Evolutionary conservation across 2,329 filamentous ascomycete genomes (phyloP).

Genomic region (Aspergillus sp.): DNA sequence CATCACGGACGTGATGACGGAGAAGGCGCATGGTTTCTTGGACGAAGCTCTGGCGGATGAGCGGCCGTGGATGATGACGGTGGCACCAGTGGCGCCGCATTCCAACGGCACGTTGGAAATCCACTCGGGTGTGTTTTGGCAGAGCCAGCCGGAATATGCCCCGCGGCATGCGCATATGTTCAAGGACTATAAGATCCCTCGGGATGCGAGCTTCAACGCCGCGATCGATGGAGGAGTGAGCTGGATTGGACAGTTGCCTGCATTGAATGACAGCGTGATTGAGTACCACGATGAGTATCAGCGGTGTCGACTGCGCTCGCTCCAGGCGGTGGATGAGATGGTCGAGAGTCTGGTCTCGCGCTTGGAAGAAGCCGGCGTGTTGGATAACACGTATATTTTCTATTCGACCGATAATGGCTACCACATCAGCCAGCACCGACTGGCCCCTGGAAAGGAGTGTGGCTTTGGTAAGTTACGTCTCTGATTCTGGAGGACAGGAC

Average conservation of each 20-base stretch:
- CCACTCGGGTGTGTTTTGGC: slow-evolving; percentile 18
- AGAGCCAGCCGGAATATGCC: slow-evolving; percentile 35
- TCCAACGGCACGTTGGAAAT: slow-evolving; percentile 39
- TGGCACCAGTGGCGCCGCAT: slow-evolving; percentile 67
- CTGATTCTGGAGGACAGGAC: background rate
- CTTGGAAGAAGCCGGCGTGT: slow-evolving; percentile 39
- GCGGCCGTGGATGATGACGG: slow-evolving; percentile 64
- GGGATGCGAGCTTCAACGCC: slow-evolving; percentile 62
- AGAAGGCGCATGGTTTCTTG: slow-evolving; percentile 58
- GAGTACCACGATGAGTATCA: slow-evolving; percentile 54
- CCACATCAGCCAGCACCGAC: slow-evolving; percentile 58
- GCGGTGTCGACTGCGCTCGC: slow-evolving; percentile 46
- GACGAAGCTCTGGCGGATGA: slow-evolving; percentile 53
- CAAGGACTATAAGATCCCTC: slow-evolving; percentile 55
- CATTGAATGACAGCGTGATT: slow-evolving; percentile 46
- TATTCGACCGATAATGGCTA: slow-evolving; percentile 61
- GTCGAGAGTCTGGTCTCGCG: slow-evolving; percentile 44
- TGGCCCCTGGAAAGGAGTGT: slow-evolving; percentile 58
- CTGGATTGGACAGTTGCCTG: slow-evolving; percentile 45
- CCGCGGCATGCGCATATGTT: slow-evolving; percentile 62
- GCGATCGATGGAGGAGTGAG: slow-evolving; percentile 47
- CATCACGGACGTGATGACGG: slow-evolving; percentile 57
- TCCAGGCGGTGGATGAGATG: slow-evolving; percentile 56
- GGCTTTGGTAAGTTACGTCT: slow-evolving; percentile 49
- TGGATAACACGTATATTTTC: slow-evolving; percentile 58